These are phyloP conservation scores for Diaporthe citrichinensis DNA, from an alignment of 2,329 filamentous ascomycete species.

Conservation along the genomic window DNA sequence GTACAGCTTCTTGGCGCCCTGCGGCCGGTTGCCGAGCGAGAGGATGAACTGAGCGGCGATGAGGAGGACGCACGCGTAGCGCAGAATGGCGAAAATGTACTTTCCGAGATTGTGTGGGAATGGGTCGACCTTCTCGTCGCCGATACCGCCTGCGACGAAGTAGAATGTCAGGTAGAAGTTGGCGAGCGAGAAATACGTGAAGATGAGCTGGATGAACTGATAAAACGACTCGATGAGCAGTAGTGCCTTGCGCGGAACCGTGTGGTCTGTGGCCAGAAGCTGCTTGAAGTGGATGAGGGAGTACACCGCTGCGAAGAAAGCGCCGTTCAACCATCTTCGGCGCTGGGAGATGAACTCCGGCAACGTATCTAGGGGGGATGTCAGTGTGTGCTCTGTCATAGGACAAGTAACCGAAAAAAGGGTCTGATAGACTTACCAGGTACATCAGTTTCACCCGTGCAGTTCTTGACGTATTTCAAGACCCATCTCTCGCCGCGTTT, in stretches of 20 bases:
- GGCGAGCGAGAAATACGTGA: conserved; percentile 97
- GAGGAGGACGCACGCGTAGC: conserved; percentile 87
- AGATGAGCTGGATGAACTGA: conserved; percentile 91
- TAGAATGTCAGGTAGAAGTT: conserved; percentile 99
- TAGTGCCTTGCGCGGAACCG: conserved; percentile 87
- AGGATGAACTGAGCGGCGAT: conserved; percentile 97
- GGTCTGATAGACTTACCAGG: conserved; percentile 74
- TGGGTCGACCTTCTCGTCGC: conserved; percentile 84
- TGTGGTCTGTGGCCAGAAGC: conserved; percentile 94
- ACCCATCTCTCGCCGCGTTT: conserved; percentile 97
- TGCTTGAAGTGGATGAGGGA: conserved; percentile 95
- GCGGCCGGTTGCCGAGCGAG: conserved; percentile 94
- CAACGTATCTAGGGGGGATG: conserved; percentile 78
- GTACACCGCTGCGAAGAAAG: conserved; percentile 98
- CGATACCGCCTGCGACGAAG: conserved; percentile 93
- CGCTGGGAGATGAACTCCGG: conserved; percentile 98
- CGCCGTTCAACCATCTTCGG: conserved; percentile 96
- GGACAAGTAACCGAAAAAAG: neutral
- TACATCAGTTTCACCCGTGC: conserved; percentile 97
- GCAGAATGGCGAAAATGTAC: conserved; percentile 87
- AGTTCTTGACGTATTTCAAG: conserved; percentile 96
- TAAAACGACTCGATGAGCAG: conserved; percentile 97
- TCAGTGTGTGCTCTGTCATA: conserved; percentile 6
- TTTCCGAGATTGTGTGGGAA: conserved; percentile 90
- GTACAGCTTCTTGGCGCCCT: conserved; percentile 94